Conservation (phyloP, 805 yeast genomes). For the Candida easanensis region DNA sequence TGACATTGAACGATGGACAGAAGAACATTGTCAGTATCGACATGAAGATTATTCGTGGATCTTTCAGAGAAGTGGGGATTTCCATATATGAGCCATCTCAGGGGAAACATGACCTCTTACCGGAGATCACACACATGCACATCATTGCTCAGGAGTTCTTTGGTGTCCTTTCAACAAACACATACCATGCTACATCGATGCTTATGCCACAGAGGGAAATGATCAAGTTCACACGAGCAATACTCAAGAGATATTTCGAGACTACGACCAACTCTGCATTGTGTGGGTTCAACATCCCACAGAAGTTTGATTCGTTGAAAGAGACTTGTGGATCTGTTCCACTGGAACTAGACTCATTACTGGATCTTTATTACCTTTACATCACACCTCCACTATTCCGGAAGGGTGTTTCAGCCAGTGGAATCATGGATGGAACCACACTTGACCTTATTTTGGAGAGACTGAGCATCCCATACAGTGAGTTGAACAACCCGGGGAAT, state of each 20-base stretch:
- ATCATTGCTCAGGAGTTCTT: constrained; percentile 19
- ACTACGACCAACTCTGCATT: constrained; percentile 1
- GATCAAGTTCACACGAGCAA: constrained; percentile 6
- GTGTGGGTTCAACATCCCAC: constrained; percentile 10
- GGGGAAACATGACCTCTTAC: constrained; percentile 8
- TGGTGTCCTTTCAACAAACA: constrained; percentile 22
- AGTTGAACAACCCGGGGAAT: constrained; percentile 18
- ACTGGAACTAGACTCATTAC: neutral
- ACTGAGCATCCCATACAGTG: constrained; percentile 16
- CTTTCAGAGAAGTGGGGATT: constrained; percentile 20
- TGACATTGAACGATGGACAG: constrained; percentile 11
- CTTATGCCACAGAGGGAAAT: constrained; percentile 12
- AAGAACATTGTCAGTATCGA: constrained; percentile 11
- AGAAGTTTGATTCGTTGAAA: constrained; percentile 1
- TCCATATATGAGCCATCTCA: constrained; percentile 21
- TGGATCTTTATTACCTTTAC: constrained; percentile 18
- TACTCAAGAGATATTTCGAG: constrained; percentile 5
- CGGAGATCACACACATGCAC: constrained; percentile 16
- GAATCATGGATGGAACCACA: constrained; percentile 9
- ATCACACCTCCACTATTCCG: constrained; percentile 13
- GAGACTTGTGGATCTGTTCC: constrained; percentile 5
- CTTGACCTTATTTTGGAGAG: constrained; percentile 16
- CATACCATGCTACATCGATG: constrained; percentile 20
- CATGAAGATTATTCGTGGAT: constrained; percentile 9
- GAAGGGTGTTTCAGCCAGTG: neutral